phyloP scores from a whole-genome alignment of 1,139 yeast species.

The Protomyces lactucae-debilis region DNA sequence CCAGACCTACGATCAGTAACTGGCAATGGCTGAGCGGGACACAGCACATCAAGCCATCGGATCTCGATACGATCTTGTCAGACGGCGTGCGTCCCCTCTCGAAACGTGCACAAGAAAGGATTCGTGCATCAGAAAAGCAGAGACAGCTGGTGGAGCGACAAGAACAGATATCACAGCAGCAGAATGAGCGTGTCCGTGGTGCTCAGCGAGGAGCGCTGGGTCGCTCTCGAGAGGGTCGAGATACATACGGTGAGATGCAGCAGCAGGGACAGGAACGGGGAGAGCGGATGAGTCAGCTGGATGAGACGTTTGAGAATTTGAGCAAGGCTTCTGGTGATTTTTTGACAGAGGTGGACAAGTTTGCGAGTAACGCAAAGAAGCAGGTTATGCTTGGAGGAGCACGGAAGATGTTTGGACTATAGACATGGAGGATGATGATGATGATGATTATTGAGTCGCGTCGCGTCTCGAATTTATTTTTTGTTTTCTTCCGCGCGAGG shows the following conservation, averaged over 20 bases:
- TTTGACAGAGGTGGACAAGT: conserved; percentile 36
- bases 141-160: conserved; percentile 30
- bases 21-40: conserved; percentile 86
- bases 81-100: conserved; percentile 43
- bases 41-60: conserved; percentile 54
- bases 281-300: conserved; percentile 36
- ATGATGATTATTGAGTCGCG: not conserved
- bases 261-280: conserved; percentile 32
- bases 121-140: conserved; percentile 31
- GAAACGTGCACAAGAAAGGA: conserved; percentile 36
- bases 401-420: not conserved
- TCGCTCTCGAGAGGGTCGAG: conserved; percentile 32
- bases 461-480: not conserved
- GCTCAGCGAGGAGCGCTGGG: conserved; percentile 33
- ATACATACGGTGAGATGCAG: conserved; percentile 28
- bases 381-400: conserved; percentile 32
- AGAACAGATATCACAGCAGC: conserved; percentile 34
- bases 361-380: conserved; percentile 36
- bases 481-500: not conserved
- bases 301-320: conserved; percentile 37
- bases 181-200: conserved; percentile 35
- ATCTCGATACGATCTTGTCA: conserved; percentile 45
- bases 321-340: conserved; percentile 39
- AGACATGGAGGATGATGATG: not conserved
- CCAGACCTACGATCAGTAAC: conserved; percentile 73